These are phyloP conservation scores for Ramalina peruviana DNA, from an alignment of 495 filamentous ascomycete species.

Conservation along the genomic window DNA sequence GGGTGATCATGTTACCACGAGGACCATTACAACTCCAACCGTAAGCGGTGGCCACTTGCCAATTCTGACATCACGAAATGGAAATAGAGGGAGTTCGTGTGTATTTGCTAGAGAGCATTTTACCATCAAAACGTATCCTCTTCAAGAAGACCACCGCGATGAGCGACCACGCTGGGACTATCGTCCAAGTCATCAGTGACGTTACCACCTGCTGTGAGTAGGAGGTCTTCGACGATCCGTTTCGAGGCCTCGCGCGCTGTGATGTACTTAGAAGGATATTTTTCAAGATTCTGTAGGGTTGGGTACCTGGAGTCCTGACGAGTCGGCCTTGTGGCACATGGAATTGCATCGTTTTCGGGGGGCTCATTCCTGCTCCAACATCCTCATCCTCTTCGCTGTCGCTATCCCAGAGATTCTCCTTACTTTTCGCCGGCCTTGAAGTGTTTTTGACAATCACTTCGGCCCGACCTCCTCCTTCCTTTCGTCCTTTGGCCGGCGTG, in stretches of 20 bases:
- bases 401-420: conserved; percentile 49
- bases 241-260: conserved; percentile 79
- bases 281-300: not conserved
- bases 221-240: conserved; percentile 80
- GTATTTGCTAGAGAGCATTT: not conserved
- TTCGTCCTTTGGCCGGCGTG: conserved; percentile 33
- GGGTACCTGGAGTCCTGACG: conserved; percentile 74
- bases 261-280: not conserved
- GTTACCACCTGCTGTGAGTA: conserved; percentile 71
- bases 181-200: conserved; percentile 38
- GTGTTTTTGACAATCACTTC: conserved; percentile 15
- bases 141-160: conserved; percentile 48
- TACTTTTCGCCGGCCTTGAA: conserved; percentile 18
- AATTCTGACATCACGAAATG: not conserved
- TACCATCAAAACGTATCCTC: conserved; percentile 57
- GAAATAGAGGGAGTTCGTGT: not conserved
- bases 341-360: conserved; percentile 96
- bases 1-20: no score
- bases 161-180: conserved; percentile 64
- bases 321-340: conserved; percentile 75
- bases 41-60: no score
- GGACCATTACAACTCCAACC: no score
- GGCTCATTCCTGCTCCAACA: conserved; percentile 53
- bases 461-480: conserved; percentile 19
- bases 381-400: conserved; percentile 43